Conservation (phyloP, 345 rosid genomes). For the Reutealis trisperma region DNA sequence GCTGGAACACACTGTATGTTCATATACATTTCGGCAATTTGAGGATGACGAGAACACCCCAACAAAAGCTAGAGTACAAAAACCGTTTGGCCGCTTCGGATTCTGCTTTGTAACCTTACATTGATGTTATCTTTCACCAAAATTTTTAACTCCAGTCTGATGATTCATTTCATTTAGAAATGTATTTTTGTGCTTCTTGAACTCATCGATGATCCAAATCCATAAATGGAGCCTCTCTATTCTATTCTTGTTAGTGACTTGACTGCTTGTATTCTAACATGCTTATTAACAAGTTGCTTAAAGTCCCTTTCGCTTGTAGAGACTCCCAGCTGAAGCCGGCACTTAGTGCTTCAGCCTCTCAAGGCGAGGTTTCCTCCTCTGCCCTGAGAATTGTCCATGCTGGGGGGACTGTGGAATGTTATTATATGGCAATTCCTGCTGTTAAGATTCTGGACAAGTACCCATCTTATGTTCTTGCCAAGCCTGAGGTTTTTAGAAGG, state of each 20-base stretch:
- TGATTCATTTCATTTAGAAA: not conserved
- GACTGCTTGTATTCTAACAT: conserved; percentile 3
- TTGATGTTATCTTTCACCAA: conserved; percentile 7
- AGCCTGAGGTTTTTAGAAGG: conserved; percentile 49
- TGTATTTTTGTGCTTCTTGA: not conserved
- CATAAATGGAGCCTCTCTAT: too few species aligned
- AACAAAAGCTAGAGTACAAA: conserved; percentile 9
- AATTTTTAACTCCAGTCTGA: not conserved
- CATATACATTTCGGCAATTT: not conserved
- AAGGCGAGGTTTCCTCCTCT: not conserved
- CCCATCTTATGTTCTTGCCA: conserved; percentile 37
- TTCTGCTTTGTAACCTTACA: not conserved
- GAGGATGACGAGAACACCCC: not conserved
- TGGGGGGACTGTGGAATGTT: conserved; percentile 36
- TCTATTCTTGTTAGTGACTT: not conserved
- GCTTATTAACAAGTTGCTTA: conserved; percentile 34
- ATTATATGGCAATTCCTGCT: conserved; percentile 49
- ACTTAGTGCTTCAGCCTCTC: not conserved
- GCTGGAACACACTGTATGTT: too few species aligned
- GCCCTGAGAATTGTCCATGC: conserved; percentile 42
- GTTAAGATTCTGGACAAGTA: conserved; percentile 42
- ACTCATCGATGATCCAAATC: conserved; percentile 3
- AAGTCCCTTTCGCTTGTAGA: conserved; percentile 10
- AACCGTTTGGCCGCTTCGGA: not conserved
- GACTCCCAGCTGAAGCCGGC: not conserved